Evolutionary conservation across 192 early-diverging fungal genomes (phyloP).

Genomic region (Obelidium mucronatum): DNA sequence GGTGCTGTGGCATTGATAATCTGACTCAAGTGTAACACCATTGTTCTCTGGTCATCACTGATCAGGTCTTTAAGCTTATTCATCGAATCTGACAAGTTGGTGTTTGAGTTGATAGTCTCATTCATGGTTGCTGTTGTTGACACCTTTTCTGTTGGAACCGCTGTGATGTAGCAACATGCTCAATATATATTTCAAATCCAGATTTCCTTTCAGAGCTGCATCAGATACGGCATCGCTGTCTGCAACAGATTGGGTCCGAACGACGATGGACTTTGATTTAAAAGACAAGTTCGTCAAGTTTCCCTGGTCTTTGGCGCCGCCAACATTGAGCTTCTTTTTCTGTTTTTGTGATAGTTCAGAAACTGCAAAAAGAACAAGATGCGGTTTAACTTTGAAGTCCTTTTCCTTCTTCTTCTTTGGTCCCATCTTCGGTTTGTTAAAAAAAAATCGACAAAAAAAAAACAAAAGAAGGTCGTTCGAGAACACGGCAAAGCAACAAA

Average conservation of each 20-base stretch:
- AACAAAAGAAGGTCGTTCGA: constrained; percentile 9
- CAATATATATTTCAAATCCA: neutral
- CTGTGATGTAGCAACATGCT: neutral
- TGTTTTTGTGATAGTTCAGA: neutral
- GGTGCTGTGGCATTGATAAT: neutral
- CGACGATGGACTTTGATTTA: constrained; percentile 24
- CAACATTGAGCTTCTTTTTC: constrained; percentile 27
- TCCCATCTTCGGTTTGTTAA: neutral
- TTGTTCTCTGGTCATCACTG: neutral
- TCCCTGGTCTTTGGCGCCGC: constrained; percentile 6
- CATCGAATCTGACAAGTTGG: constrained; percentile 1
- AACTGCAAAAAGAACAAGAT: neutral
- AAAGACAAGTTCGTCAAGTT: constrained; percentile 25
- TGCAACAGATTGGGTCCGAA: constrained; percentile 20
- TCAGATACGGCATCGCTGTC: neutral
- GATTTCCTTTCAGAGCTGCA: neutral
- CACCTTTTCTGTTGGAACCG: neutral
- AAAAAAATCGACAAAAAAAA: neutral
- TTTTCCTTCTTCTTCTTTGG: constrained; percentile 31
- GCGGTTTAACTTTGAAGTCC: constrained; percentile 11
- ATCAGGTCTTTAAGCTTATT: constrained; percentile 6
- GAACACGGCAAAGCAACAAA: neutral
- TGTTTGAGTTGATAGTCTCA: too few relatives aligned
- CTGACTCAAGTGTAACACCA: constrained; percentile 17
- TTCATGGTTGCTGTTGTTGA: too few relatives aligned